Evolutionary conservation across 2,329 filamentous ascomycete species (phyloP).

Genomic region (Penicillium palitans): DNA sequence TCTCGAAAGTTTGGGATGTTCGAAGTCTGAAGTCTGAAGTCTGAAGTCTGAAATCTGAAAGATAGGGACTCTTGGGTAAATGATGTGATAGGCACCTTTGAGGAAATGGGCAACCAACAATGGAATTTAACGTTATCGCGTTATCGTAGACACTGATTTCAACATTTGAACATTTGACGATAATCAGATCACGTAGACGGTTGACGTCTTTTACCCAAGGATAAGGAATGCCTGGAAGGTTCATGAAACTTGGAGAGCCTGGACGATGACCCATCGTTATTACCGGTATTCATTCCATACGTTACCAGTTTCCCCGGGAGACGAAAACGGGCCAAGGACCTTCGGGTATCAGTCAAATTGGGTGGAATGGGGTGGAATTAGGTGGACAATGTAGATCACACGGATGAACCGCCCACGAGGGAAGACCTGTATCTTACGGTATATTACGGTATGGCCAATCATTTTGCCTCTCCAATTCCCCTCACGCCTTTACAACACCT

Average conservation of each 20-base stretch:
- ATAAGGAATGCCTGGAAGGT: constrained; percentile 32
- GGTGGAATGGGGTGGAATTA: background rate
- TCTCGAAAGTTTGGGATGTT: background rate
- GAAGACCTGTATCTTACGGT: constrained; percentile 18
- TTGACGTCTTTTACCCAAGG: constrained; percentile 19
- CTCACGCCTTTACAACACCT: constrained; percentile 17
- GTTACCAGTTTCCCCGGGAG: constrained; percentile 7
- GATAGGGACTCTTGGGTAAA: background rate
- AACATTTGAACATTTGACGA: background rate
- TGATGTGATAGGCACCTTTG: background rate
- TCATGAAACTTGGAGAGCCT: constrained; percentile 25
- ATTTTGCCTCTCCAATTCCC: constrained; percentile 20
- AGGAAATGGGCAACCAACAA: constrained; percentile 2
- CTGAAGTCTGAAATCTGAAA: background rate
- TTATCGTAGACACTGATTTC: background rate
- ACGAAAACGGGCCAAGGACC: constrained; percentile 14
- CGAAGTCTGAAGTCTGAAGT: background rate
- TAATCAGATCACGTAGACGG: constrained; percentile 8
- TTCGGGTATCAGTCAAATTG: constrained; percentile 12
- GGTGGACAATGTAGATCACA: constrained; percentile 5
- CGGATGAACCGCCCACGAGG: constrained; percentile 21
- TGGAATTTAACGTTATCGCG: constrained; percentile 2
- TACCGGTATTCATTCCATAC: constrained; percentile 14
- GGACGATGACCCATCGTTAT: constrained; percentile 10
- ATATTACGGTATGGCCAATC: constrained; percentile 12